These are phyloP conservation scores for Tricholoma terreum DNA, from an alignment of 768 basidiomycete genomes.

Conservation along the genomic window DNA sequence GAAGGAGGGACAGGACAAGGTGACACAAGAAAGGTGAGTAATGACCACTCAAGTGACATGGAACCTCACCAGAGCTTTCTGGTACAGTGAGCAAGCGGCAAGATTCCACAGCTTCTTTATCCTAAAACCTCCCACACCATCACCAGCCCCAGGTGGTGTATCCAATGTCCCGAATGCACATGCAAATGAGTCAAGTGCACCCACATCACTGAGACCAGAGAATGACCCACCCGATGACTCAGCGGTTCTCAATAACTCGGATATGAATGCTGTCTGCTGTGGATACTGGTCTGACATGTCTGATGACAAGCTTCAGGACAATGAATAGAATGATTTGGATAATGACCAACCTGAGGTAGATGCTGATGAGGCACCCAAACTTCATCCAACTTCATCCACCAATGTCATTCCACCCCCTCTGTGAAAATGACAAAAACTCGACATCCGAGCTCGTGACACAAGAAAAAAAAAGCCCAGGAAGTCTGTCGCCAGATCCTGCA, in stretches of 20 bases:
- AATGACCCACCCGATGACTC: background rate
- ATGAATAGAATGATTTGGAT: background rate
- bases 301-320: background rate
- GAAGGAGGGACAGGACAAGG: constrained; percentile 6
- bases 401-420: constrained; percentile 4
- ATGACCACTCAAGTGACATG: background rate
- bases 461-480: background rate
- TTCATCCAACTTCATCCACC: constrained; percentile 6
- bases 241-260: background rate
- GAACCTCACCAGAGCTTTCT: background rate
- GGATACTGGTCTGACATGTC: background rate
- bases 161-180: background rate
- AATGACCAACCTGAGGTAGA: background rate
- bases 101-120: background rate
- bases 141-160: no score
- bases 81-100: background rate
- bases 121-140: background rate
- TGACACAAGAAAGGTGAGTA: constrained; percentile 6
- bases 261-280: background rate
- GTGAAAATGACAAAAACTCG: constrained; percentile 9
- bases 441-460: constrained; percentile 1
- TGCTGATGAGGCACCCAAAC: constrained; percentile 1
- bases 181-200: background rate
- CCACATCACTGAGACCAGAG: background rate
- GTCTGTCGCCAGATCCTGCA: background rate